Evolutionary conservation across 805 yeast genomes (phyloP), one percentile per base, ranked within the genome.

Genomic region (Candida corydali): DNA sequence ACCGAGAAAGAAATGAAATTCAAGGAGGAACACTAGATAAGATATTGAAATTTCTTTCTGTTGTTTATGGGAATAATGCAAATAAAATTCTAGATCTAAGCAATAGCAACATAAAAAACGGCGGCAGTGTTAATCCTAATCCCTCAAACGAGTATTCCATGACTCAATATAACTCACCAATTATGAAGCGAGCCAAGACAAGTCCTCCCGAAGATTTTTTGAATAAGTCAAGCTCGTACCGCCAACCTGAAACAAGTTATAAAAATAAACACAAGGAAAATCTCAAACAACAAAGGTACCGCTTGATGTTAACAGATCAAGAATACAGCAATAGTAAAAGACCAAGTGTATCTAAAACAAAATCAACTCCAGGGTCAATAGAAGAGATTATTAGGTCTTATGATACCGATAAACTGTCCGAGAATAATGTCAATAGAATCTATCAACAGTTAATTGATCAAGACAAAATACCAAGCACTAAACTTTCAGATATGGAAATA

Each of bases 1-100:
- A 91, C 5, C 71, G 97, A 37, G 97, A 91, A 55, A 76, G 89
- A 45, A 86, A 89, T 57, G 78, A 82, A 49, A 73, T 80, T 23
- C 98, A 93, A 55, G 80, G 91, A 27, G 91, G 85, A 44, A 86
- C 96, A 16, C 69, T 93, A 38, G 95, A 88, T 45, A 83, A 86
- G 45, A 91, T 93, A 34, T 62, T 93, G 50, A 76, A 93, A 48
- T 91, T 93, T 47, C 67, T 93, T 50, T 94, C 96, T 2, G 76
- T 89, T 5, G 74, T 91, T 3, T 84, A 83, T 50, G 89, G 89
- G 15, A 66, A 50, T 25, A 74, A 70, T 46, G 76, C 79, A 14
- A 73, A 80, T 17, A 75, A 76, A 45, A 52, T 65, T 8, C 51
- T 64, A 32, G 71, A 65, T 37, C 59, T 59, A 8, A 67, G 55